Percentiles rank a stretch among this genome's conserved stretches.
phyloP scores from a whole-genome alignment of 2,329 filamentous ascomycete genomes.

The Monilinia vaccinii-corymbosi region DNA sequence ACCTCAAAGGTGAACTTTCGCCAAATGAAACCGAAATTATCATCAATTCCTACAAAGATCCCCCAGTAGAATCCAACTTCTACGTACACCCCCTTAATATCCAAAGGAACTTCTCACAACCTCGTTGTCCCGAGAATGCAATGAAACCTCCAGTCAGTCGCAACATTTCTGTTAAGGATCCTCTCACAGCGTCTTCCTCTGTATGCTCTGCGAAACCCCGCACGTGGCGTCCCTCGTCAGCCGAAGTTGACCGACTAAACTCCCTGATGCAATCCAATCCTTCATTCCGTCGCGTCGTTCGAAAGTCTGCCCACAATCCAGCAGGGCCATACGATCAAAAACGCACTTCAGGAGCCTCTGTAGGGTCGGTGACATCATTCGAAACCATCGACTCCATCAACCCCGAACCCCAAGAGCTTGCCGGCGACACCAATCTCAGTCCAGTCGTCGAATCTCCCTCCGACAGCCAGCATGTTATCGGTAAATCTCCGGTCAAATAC shows the following conservation, averaged over 20 bases:
- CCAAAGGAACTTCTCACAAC: slow-evolving; percentile 8
- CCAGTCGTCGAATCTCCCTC: slow-evolving; percentile 27
- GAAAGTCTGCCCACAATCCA: slow-evolving; percentile 15
- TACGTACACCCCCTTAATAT: slow-evolving; percentile 10
- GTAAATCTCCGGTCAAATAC: slow-evolving; percentile 21
- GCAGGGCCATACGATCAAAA: slow-evolving; percentile 22
- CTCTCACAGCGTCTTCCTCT: slow-evolving; percentile 2
- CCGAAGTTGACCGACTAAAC: slow-evolving; percentile 2
- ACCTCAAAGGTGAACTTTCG: neutral
- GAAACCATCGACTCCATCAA: slow-evolving; percentile 12
- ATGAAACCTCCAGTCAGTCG: neutral
- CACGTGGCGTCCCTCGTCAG: neutral
- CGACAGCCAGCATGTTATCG: slow-evolving; percentile 13
- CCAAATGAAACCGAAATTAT: slow-evolving; percentile 6
- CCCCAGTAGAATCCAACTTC: neutral
- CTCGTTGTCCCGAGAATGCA: slow-evolving; percentile 3
- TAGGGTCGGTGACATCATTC: slow-evolving; percentile 17
- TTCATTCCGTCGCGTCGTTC: slow-evolving; percentile 2
- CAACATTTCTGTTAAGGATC: neutral
- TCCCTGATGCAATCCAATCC: slow-evolving; percentile 8
- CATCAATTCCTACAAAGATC: slow-evolving; percentile 5
- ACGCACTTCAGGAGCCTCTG: neutral
- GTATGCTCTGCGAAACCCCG: neutral
- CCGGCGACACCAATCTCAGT: slow-evolving; percentile 18
- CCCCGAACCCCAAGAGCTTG: slow-evolving; percentile 5